Evolutionary conservation across 2,329 filamentous ascomycete species (phyloP).

Genomic region (Xylaria sp.): DNA sequence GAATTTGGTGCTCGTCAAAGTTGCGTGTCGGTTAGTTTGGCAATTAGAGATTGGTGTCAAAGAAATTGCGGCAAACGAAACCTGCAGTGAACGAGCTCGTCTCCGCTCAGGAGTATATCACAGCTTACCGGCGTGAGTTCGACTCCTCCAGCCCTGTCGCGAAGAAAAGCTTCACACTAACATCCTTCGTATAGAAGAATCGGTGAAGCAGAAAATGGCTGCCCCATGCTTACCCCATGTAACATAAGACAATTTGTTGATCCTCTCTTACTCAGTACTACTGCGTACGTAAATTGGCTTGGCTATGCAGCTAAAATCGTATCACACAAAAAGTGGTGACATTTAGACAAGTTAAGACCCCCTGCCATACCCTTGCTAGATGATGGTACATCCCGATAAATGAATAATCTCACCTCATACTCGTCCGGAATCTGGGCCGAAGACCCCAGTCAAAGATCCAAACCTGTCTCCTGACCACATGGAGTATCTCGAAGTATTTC

Average conservation of each 20-base stretch:
- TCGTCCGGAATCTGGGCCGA: background rate
- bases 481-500: slow-evolving; percentile 12
- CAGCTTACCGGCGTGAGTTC: background rate
- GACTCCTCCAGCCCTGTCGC: background rate
- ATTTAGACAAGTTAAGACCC: background rate
- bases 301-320: slow-evolving; percentile 4
- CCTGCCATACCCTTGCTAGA: background rate
- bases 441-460: background rate
- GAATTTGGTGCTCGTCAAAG: background rate
- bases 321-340: background rate
- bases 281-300: background rate
- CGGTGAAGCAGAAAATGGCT: slow-evolving; percentile 3
- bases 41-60: background rate
- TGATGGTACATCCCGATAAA: slow-evolving; percentile 22
- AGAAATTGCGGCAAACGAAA: background rate
- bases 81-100: background rate
- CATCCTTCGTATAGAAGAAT: background rate
- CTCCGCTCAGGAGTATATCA: background rate
- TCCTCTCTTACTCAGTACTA: background rate
- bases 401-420: slow-evolving; percentile 8
- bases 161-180: background rate
- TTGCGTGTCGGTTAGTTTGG: background rate
- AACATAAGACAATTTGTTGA: background rate
- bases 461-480: background rate
- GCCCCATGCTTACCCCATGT: background rate